Evolutionary conservation across 805 yeast genomes (phyloP), one percentile per base, ranked within the genome.

Genomic region (Wickerhamomyces xylosicus): DNA sequence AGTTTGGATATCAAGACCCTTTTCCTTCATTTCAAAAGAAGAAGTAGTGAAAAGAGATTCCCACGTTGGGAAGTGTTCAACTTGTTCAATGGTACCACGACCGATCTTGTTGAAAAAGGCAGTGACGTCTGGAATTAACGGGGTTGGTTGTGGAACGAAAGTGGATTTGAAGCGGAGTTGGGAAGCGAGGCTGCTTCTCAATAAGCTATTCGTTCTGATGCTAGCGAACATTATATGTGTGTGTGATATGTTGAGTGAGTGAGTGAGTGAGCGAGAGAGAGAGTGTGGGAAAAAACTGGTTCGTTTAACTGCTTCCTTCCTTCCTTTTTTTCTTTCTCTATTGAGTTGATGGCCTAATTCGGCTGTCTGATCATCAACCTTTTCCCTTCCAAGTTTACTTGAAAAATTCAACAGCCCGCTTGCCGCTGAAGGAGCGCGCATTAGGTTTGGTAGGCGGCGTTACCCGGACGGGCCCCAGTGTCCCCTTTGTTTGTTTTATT

Each of bases 101-200:
- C 97, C 97, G 41, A 90, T 86, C 49, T 70, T 72, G n/a, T 57
- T 62, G 39, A 90, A 68, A 53, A 90, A 90, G 0, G 87, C 64
- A 42, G 71, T 64, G 32, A 83, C 85, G 54, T 85, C 92, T 11
- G 89, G 79, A 10, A 77, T 70, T 18, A 56, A 54, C 19, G 54
- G 53, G 14, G 78, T 74, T 46, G 79, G 85, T 49, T 56, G 50
- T 37, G 78, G 82, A 13, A 46, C 33, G 15, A 25, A 25, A 10
- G 41, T 15, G 13, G 33, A 13, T 29, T 21, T 4, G 34, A 18
- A 13, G 33, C 33, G 33, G 9, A 25, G 29, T 25, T 25, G 29
- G 13, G n/a, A 7, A 11, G 29, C 13, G 9, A 25, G 14, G 14
- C 29, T 25, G 29, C 29, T 25, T 25, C 29, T 25, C 13, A 25